Evolutionary conservation across 2,329 filamentous ascomycete species (phyloP).

Genomic region (Hypoxylon sp.): DNA sequence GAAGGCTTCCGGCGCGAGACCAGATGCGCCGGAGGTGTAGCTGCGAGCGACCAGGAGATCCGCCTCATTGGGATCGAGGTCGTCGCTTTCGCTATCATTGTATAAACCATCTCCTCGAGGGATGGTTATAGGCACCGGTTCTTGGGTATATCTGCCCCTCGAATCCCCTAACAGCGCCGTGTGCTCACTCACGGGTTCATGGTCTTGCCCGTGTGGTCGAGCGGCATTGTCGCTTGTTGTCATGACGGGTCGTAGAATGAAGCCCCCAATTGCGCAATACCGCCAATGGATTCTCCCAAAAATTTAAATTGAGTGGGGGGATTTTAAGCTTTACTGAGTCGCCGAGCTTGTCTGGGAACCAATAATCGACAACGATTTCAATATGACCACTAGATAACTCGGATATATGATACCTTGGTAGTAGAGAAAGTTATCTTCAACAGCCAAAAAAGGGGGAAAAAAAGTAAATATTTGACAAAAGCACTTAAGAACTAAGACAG

Average conservation of each 20-base stretch:
- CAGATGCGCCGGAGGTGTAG: constrained; percentile 56
- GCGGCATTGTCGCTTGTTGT: constrained; percentile 6
- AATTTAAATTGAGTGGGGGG: constrained; percentile 4
- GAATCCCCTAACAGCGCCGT: constrained; percentile 33
- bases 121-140: constrained; percentile 30
- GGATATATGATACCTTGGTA: constrained; percentile 1
- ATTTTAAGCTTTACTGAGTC: constrained; percentile 1
- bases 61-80: constrained; percentile 54
- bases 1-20: constrained; percentile 61
- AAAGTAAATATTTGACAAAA: neutral
- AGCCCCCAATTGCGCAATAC: neutral
- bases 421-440: neutral
- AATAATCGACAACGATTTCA: neutral
- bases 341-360: neutral
- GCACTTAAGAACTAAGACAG: neutral
- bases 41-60: constrained; percentile 59
- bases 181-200: constrained; percentile 28
- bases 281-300: constrained; percentile 3
- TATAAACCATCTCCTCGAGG: constrained; percentile 31
- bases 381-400: neutral
- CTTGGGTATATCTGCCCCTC: constrained; percentile 5
- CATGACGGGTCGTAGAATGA: constrained; percentile 3
- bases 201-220: constrained; percentile 13
- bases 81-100: constrained; percentile 29
- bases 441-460: neutral